Percentiles rank a stretch among this genome's conserved stretches.
Conservation (phyloP, 805 yeast species). For the Sugiyamaella americana region DNA sequence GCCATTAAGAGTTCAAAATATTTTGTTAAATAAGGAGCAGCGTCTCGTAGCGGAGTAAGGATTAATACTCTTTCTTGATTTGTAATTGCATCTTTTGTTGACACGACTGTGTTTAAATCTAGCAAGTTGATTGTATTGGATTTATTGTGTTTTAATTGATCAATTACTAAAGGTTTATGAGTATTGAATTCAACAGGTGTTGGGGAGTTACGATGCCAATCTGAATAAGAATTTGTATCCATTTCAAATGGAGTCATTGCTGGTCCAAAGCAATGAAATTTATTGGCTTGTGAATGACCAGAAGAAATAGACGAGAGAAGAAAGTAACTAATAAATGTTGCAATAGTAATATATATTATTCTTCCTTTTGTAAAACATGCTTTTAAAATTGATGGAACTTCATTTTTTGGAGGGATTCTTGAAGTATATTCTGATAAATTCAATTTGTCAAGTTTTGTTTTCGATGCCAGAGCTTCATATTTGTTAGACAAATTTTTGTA, state of each 20-base stretch:
- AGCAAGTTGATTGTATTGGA: constrained; percentile 9
- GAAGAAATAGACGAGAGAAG: constrained; percentile 9
- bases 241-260: constrained; percentile 22
- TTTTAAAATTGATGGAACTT: not conserved
- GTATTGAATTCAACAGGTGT: constrained; percentile 21
- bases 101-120: constrained; percentile 20
- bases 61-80: constrained; percentile 59
- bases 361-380: not conserved
- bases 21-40: constrained; percentile 70
- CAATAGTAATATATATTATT: not conserved
- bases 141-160: not conserved
- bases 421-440: not conserved
- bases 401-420: not conserved
- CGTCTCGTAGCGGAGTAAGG: constrained; percentile 73
- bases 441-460: not conserved
- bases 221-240: constrained; percentile 20
- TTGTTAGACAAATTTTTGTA: not conserved
- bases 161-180: constrained; percentile 10
- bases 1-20: constrained; percentile 84
- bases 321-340: constrained; percentile 5
- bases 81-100: constrained; percentile 17
- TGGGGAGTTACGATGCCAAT: constrained; percentile 20
- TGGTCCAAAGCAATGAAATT: constrained; percentile 24
- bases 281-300: constrained; percentile 7
- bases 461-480: constrained; percentile 3